Evolutionary conservation across 805 yeast species (phyloP).

Genomic region (Clavispora santaluciae): DNA sequence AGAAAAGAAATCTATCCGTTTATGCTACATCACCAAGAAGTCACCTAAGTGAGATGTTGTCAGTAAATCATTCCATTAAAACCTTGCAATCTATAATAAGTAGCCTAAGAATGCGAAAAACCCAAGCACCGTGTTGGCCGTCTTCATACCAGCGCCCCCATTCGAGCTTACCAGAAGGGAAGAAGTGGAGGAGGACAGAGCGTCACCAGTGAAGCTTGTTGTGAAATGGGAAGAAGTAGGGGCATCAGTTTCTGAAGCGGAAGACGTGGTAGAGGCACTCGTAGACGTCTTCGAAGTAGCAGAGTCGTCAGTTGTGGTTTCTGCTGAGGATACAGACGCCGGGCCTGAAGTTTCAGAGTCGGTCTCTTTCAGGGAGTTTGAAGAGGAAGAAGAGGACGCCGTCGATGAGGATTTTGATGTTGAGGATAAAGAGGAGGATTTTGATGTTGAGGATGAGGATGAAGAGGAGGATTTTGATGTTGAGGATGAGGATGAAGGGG

Average conservation of each 20-base stretch:
- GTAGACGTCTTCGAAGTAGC: neutral
- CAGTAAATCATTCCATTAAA: neutral
- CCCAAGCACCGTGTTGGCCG: neutral
- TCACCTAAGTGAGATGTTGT: too few relatives aligned
- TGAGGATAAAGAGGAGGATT: constrained; percentile 1
- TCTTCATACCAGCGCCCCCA: neutral
- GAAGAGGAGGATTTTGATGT: neutral
- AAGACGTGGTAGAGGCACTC: neutral
- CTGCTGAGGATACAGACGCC: too few relatives aligned
- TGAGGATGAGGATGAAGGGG: neutral
- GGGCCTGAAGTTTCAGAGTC: too few relatives aligned
- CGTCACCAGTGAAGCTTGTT: neutral
- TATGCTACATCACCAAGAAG: too few relatives aligned
- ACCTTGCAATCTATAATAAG: neutral
- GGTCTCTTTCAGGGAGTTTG: too few relatives aligned
- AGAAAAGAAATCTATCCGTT: too few relatives aligned
- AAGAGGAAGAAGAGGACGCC: neutral
- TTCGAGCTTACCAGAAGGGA: neutral
- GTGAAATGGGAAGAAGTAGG: neutral
- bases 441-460: neutral
- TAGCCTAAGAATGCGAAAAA: neutral
- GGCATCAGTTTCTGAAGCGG: neutral
- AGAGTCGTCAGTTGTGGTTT: too few relatives aligned
- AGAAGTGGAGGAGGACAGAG: constrained; percentile 1
- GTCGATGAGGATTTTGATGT: neutral